Evolutionary conservation across 176 grass and related monocot species (phyloP), one percentile per base, ranked within the genome.

Genomic region (Carex littledalei): DNA sequence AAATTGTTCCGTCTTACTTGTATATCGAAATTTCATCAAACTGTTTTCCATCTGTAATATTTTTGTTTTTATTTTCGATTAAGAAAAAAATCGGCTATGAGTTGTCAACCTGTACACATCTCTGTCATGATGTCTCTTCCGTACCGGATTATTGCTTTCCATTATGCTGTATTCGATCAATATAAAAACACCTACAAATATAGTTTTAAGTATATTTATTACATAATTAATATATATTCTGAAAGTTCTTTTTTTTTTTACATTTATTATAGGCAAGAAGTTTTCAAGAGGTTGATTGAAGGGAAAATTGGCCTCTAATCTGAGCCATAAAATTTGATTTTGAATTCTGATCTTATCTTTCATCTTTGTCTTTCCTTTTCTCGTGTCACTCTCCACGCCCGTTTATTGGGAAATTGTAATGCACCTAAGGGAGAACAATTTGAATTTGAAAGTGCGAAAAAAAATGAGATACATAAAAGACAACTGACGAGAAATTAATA

Each of bases 341-440:
- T 37, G 20, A 82, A 45, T 39, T 81, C 55, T 41, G 26, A 82
- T 52, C 39, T 82, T 82, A 82, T 82, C 61, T 82, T 65, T 80
- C 34, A 35, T 74, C 0, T 20, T 60, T 29, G 13, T 53, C 43
- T 57, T 80, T 82, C 63, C 8, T 49, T 65, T 52, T 64, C 37
- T 63, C 14, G 11, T 82, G 58, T 66, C 60, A 26, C 63, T 82
- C 39, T 82, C 80, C 80, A 82, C 80, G 80, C 52, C 80, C 66
- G 37, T 66, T 41, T 4, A 11, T 82, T 66, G 72, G 15, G 37
- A 65, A 82, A 67, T 82, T 47, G 35, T 10, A 60, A 80, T 2
- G 22, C n/a, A 43, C 10, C 26, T 29, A 82, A 66, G n/a, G 17
- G 12, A 66, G 62, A 82, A 67, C n/a, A 63, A 62, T 39, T 60